These are phyloP conservation scores for Zygoascus biomembranicola DNA, from an alignment of 805 yeast genomes.

Conservation along the genomic window DNA sequence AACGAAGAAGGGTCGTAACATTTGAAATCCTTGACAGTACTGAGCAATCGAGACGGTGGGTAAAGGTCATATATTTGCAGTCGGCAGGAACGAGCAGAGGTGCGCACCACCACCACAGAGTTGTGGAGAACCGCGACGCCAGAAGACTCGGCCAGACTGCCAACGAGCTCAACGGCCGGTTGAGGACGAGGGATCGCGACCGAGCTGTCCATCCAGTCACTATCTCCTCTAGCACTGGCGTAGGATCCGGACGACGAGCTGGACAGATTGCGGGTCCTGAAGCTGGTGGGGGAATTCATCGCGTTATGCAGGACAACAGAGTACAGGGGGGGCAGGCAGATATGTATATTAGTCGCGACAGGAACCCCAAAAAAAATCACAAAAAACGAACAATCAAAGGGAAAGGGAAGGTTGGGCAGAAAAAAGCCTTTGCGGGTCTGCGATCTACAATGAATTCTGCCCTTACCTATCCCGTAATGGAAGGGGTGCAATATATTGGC, in stretches of 20 bases:
- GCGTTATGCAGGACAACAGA: not conserved
- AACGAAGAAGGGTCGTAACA: not conserved
- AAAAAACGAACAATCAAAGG: no score
- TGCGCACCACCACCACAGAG: not conserved
- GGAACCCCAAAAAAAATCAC: no score
- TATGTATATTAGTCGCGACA: no score
- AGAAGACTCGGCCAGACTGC: not conserved
- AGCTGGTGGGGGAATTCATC: not conserved
- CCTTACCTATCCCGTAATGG: no score
- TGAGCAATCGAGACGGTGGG: not conserved
- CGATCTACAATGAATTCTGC: no score
- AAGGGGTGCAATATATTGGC: no score
- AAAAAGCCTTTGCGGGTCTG: no score
- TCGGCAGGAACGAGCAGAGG: not conserved
- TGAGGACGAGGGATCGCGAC: not conserved
- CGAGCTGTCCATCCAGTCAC: not conserved
- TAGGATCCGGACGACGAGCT: not conserved
- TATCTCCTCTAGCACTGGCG: not conserved
- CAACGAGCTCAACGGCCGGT: not conserved
- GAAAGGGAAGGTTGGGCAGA: no score
- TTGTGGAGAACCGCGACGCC: not conserved
- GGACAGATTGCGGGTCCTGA: not conserved
- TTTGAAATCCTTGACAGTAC: not conserved
- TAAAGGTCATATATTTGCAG: not conserved
- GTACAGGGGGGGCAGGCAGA: no score